Conservation (phyloP, 1,284 basidiomycete species). For the Tilletiopsis washingtonensis region DNA sequence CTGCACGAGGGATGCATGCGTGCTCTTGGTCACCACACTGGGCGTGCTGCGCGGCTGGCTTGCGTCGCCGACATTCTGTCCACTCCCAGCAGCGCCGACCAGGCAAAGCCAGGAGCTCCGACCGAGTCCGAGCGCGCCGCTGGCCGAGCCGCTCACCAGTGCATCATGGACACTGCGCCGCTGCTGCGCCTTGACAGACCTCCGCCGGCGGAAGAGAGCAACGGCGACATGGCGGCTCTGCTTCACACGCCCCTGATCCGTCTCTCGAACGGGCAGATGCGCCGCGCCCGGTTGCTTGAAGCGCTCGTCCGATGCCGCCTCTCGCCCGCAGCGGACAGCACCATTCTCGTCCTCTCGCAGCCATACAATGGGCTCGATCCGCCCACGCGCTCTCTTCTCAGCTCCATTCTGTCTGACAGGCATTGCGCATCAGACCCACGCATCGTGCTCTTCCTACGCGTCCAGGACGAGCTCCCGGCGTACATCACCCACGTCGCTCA, state of each 20-base stretch:
- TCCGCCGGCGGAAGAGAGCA: neutral
- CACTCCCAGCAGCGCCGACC: neutral
- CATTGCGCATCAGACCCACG: conserved; percentile 53
- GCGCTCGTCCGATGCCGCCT: conserved; percentile 59
- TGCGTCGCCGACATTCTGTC: neutral
- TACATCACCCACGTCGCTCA: conserved; percentile 72
- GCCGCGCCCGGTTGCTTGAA: conserved; percentile 73
- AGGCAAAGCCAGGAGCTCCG: neutral
- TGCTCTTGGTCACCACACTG: neutral
- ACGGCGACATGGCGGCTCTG: conserved; percentile 12
- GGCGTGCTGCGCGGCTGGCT: neutral
- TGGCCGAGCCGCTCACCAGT: conserved; percentile 7
- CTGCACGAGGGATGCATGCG: neutral
- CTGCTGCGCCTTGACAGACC: conserved; percentile 18
- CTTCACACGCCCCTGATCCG: conserved; percentile 47
- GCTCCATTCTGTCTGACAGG: conserved; percentile 53
- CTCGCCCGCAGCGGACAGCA: neutral
- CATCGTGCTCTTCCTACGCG: conserved; percentile 70
- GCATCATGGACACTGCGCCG: conserved; percentile 23
- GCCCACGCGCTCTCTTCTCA: conserved; percentile 13
- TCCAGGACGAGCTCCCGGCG: conserved; percentile 69
- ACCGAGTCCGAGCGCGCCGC: conserved; percentile 2
- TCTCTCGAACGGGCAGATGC: conserved; percentile 86
- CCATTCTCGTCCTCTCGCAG: conserved; percentile 42
- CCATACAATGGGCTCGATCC: conserved; percentile 29